Conservation (phyloP, 73 alveolate genomes). For the Paraurostyla sp. region DNA sequence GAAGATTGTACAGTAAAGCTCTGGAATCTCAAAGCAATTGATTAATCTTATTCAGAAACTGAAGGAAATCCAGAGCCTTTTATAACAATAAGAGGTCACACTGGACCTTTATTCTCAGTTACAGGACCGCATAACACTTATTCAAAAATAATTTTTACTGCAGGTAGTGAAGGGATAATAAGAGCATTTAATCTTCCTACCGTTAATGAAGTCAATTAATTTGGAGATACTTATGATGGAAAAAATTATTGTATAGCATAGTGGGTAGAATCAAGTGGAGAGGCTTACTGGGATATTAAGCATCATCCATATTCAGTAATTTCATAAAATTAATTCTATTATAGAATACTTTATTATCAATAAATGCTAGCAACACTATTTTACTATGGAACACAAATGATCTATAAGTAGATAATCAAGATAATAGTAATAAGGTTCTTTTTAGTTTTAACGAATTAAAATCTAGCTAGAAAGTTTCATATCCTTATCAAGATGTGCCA, state of each 20-base stretch:
- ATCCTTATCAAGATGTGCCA: slow-evolving; percentile 16
- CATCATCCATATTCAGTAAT: slow-evolving; percentile 57
- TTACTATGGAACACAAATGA: slow-evolving; percentile 59
- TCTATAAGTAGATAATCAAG: slow-evolving; percentile 10
- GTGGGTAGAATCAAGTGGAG: slow-evolving; percentile 40
- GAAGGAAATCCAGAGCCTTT: slow-evolving; percentile 72
- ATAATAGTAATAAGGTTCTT: slow-evolving; percentile 2
- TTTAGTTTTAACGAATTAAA: neutral
- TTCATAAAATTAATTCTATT: neutral
- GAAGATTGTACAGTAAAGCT: slow-evolving; percentile 89
- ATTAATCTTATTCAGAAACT: slow-evolving; percentile 12
- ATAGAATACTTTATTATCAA: slow-evolving; percentile 55
- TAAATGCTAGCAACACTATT: slow-evolving; percentile 38
- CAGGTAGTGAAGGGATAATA: slow-evolving; percentile 73
- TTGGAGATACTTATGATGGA: slow-evolving; percentile 68
- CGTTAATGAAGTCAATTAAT: slow-evolving; percentile 29
- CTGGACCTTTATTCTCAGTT: slow-evolving; percentile 73
- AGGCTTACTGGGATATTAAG: slow-evolving; percentile 69
- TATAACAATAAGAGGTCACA: slow-evolving; percentile 70
- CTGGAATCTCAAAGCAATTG: slow-evolving; percentile 75
- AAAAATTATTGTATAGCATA: slow-evolving; percentile 58
- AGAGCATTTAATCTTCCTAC: slow-evolving; percentile 60
- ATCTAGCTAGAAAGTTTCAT: neutral
- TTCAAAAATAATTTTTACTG: slow-evolving; percentile 60
- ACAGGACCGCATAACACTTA: slow-evolving; percentile 58